phyloP scores from a whole-genome alignment of 495 filamentous ascomycete species.

The Penicillium canescens region DNA sequence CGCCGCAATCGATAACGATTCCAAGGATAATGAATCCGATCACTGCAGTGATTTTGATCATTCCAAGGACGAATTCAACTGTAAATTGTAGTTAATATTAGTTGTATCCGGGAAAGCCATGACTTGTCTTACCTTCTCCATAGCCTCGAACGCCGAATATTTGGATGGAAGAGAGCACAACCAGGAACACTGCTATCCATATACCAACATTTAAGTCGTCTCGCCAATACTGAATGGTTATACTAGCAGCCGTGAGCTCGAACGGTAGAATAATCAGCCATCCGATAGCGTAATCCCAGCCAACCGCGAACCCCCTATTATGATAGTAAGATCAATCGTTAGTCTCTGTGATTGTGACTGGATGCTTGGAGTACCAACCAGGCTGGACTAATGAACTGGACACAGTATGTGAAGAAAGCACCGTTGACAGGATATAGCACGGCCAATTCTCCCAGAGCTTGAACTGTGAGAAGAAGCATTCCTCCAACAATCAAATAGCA shows the following conservation, averaged over 20 bases:
- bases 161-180: slow-evolving; percentile 39
- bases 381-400: slow-evolving; percentile 57
- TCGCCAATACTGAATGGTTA: slow-evolving; percentile 77
- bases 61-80: slow-evolving; percentile 46
- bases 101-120: not conserved
- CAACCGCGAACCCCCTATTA: slow-evolving; percentile 48
- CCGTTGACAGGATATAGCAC: slow-evolving; percentile 69
- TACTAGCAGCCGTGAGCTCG: slow-evolving; percentile 75
- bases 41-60: slow-evolving; percentile 57
- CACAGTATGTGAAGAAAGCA: slow-evolving; percentile 57
- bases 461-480: slow-evolving; percentile 58
- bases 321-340: not conserved
- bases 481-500: slow-evolving; percentile 53
- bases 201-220: slow-evolving; percentile 56
- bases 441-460: slow-evolving; percentile 69
- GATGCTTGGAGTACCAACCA: slow-evolving; percentile 33
- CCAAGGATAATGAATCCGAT: slow-evolving; percentile 71
- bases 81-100: slow-evolving; percentile 21
- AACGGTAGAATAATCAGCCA: slow-evolving; percentile 62
- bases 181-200: slow-evolving; percentile 65
- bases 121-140: slow-evolving; percentile 56
- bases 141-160: slow-evolving; percentile 65
- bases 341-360: not conserved
- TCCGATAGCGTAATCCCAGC: slow-evolving; percentile 70
- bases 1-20: slow-evolving; percentile 69